Evolutionary conservation across 305 asterid genomes (phyloP), one percentile per base, ranked within the genome.

Genomic region (Fraxinus floribunda): DNA sequence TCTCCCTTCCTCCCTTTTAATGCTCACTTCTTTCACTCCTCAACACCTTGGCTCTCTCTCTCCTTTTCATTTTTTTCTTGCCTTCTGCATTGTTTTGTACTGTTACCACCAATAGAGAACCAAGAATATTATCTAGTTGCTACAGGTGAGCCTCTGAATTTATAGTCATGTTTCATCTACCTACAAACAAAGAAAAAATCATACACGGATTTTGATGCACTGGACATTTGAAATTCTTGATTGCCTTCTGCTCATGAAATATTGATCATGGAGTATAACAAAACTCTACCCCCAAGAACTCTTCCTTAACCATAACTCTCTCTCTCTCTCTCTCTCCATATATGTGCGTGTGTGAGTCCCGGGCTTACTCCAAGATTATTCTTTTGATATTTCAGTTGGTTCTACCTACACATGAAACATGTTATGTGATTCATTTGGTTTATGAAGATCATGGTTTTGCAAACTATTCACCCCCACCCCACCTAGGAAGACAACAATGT

Each of bases 121-220:
- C 72, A 62, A 22, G 32, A 62, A 20, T 9, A 62, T 62, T 62
- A 18, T 5, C 78, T 49, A 73, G 60, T 32, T 16, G 15, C 52
- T 41, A 76, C 86, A 85, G 85, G 86, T 79, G 86, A 85, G 87
- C 79, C 78, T 81, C 49, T 30, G 8, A 24, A 20, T 13, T 11
- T 29, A 13, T 30, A 32, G 20, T 70, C 75, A 66, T 57, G 26
- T 57, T 57, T 57, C 26, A 5, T 18, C 66, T 18, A 57, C 66
- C 3, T 57, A 7, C 20, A 49, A 49, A 15, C 62, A 49, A 49
- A 49, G 26, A 55, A 6, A 52, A 7, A 18, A 57, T 57, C 4
- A 18, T 57, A 57, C 7, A 5, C 22, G 7, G 66, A 57, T 57
- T 55, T 57, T 6, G 26, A 57, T 57, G 22, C 66, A 57, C 66